A percentile compares a stretch with the other conserved stretches of the same genome.
phyloP scores from a whole-genome alignment of 805 yeast genomes.

The Metschnikowia lochheadii region DNA sequence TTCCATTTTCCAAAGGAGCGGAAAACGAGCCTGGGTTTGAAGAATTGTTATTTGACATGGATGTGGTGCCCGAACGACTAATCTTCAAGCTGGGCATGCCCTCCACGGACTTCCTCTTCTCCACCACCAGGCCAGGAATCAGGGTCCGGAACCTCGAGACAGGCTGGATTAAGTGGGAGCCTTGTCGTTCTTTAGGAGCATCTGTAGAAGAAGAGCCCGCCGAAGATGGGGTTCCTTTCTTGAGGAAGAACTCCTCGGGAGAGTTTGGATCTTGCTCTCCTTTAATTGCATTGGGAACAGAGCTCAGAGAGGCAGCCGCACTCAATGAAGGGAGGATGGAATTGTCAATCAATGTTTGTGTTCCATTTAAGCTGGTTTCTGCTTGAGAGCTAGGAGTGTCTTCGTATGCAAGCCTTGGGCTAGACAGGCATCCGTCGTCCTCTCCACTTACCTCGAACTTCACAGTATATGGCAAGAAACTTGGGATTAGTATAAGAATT shows the following conservation, averaged over 20 bases:
- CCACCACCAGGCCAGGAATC: slow-evolving; percentile 32
- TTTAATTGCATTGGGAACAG: slow-evolving; percentile 19
- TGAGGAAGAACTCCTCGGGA: slow-evolving; percentile 52
- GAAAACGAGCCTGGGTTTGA: slow-evolving; percentile 9
- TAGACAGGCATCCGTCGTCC: slow-evolving; percentile 7
- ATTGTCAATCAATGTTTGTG: slow-evolving; percentile 12
- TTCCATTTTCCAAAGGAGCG: slow-evolving; percentile 1
- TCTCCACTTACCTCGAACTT: slow-evolving; percentile 46
- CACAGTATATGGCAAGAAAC: slow-evolving; percentile 73
- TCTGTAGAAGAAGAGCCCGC: slow-evolving; percentile 17
- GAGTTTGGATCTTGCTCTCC: slow-evolving; percentile 26
- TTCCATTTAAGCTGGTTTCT: background rate
- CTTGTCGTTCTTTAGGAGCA: slow-evolving; percentile 23
- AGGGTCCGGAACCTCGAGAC: slow-evolving; percentile 34
- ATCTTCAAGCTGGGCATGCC: slow-evolving; percentile 36
- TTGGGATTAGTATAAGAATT: slow-evolving; percentile 22
- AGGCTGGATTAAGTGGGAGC: slow-evolving; percentile 42
- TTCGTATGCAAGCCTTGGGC: background rate
- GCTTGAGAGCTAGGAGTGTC: background rate
- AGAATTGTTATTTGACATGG: slow-evolving; percentile 16
- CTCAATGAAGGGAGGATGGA: slow-evolving; percentile 36
- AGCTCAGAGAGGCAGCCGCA: slow-evolving; percentile 25
- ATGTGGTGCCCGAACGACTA: slow-evolving; percentile 23
- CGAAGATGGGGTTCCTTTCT: slow-evolving; percentile 22
- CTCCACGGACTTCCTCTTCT: slow-evolving; percentile 29